These are phyloP conservation scores for Boletus speciosus DNA, from an alignment of 768 basidiomycete species.

Conservation along the genomic window DNA sequence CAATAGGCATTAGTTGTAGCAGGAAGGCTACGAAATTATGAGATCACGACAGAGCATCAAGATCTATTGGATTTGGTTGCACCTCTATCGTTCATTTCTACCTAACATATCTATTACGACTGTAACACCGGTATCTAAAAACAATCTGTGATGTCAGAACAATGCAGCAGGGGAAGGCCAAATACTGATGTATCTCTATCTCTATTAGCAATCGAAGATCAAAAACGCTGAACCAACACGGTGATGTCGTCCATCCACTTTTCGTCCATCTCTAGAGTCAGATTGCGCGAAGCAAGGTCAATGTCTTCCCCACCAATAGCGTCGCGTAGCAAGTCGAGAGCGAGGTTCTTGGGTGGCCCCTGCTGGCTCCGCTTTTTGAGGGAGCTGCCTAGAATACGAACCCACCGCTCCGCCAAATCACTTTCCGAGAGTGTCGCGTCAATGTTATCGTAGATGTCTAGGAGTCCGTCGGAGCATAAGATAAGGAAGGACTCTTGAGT, in stretches of 20 bases:
- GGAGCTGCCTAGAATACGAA: constrained; percentile 27
- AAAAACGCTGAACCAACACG: constrained; percentile 40
- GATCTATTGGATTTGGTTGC: constrained; percentile 2
- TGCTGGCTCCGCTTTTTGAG: constrained; percentile 20
- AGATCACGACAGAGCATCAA: background rate
- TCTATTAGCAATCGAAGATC: constrained; percentile 11
- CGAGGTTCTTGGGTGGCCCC: constrained; percentile 31
- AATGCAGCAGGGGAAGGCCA: background rate
- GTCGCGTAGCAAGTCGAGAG: constrained; percentile 40
- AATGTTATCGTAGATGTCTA: constrained; percentile 37
- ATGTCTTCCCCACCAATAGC: constrained; percentile 42
- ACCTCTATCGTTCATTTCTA: constrained; percentile 11
- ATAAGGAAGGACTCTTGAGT: constrained; percentile 34
- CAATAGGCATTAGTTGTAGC: constrained; percentile 17
- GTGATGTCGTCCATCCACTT: constrained; percentile 52
- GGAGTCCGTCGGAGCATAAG: constrained; percentile 46
- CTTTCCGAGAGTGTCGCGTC: constrained; percentile 20
- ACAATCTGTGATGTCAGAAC: background rate
- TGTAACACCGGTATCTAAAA: constrained; percentile 8
- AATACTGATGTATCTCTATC: background rate
- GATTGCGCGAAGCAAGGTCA: constrained; percentile 38
- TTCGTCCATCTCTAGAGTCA: constrained; percentile 50
- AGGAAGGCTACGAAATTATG: background rate
- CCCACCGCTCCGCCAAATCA: constrained; percentile 36
- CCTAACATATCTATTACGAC: constrained; percentile 11